Evolutionary conservation across 768 basidiomycete species (phyloP).

Genomic region (Leccinum sublutescens): DNA sequence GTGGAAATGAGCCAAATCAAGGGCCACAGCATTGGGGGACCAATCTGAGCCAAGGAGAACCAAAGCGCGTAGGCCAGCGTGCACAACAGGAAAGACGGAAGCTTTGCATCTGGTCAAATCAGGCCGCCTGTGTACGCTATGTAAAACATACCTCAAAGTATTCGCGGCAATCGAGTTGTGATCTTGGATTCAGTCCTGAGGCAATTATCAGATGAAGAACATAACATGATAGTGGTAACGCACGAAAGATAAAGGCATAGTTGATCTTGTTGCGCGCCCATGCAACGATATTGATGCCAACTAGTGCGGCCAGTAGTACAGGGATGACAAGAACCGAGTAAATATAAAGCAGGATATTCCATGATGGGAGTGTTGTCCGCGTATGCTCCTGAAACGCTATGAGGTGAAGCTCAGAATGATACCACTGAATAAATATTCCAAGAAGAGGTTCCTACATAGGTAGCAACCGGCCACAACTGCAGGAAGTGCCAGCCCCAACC

Average conservation of each 20-base stretch:
- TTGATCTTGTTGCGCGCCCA: conserved; percentile 82
- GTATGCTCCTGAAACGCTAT: conserved; percentile 57
- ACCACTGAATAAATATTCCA: not conserved
- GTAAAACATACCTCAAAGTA: conserved; percentile 58
- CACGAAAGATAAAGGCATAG: conserved; percentile 90
- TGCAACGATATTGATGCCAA: conserved; percentile 80
- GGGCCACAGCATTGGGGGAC: conserved; percentile 75
- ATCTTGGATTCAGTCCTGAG: conserved; percentile 66
- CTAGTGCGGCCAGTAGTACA: conserved; percentile 67
- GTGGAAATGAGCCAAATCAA: conserved; percentile 75
- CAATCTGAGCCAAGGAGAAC: conserved; percentile 74
- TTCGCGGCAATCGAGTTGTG: conserved; percentile 73
- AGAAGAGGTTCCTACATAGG: conserved; percentile 41
- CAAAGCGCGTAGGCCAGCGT: conserved; percentile 79
- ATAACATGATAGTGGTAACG: conserved; percentile 13
- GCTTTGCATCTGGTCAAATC: conserved; percentile 40
- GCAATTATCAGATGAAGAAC: conserved; percentile 6
- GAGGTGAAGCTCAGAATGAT: not conserved
- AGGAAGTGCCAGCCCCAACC: conserved; percentile 70
- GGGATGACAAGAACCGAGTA: conserved; percentile 78
- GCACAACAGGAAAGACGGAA: conserved; percentile 77
- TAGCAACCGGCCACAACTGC: conserved; percentile 62
- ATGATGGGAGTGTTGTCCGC: conserved; percentile 56
- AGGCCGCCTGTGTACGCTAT: not conserved
- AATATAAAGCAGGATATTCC: conserved; percentile 72